phyloP scores from a whole-genome alignment of 768 basidiomycete genomes.

The Atractiella rhizophila region DNA sequence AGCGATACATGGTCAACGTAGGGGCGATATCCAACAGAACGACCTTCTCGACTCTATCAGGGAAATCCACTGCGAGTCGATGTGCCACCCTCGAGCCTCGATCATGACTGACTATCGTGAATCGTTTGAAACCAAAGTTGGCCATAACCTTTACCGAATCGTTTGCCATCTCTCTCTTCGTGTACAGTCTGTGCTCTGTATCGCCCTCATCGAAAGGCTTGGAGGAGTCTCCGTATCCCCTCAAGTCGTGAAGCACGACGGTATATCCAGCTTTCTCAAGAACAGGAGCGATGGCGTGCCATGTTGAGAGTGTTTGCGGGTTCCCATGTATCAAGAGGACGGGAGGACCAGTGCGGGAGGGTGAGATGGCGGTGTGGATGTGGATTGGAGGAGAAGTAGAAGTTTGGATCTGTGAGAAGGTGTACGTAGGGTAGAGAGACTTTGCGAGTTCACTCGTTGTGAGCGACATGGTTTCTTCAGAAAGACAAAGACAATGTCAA shows the following conservation, averaged over 20 bases:
- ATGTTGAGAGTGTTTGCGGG: slow-evolving; percentile 3
- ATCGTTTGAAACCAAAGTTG: slow-evolving; percentile 14
- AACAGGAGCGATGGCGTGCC: slow-evolving; percentile 3
- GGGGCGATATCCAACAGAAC: slow-evolving; percentile 21
- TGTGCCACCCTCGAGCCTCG: slow-evolving; percentile 20
- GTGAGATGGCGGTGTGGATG: too few species aligned
- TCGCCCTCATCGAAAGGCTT: slow-evolving; percentile 2
- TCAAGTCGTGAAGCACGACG: slow-evolving; percentile 1
- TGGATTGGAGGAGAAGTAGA: too few species aligned
- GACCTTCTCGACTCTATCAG: slow-evolving; percentile 13
- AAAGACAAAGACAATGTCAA: too few species aligned
- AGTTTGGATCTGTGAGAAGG: too few species aligned
- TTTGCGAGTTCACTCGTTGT: too few species aligned
- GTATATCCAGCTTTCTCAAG: slow-evolving; percentile 6
- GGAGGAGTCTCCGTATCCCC: slow-evolving; percentile 3
- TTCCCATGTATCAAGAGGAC: too few species aligned
- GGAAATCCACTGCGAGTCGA: slow-evolving; percentile 18
- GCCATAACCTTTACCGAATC: slow-evolving; percentile 19
- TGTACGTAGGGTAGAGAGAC: too few species aligned
- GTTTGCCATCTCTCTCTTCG: slow-evolving; percentile 19
- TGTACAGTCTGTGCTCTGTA: slow-evolving; percentile 17
- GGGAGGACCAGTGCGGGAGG: too few species aligned
- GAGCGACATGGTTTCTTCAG: too few species aligned
- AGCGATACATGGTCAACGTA: slow-evolving; percentile 17
- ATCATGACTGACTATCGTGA: slow-evolving; percentile 19